phyloP scores from a whole-genome alignment of 352 stramenopile genomes.

The Globisporangium echinulatum region DNA sequence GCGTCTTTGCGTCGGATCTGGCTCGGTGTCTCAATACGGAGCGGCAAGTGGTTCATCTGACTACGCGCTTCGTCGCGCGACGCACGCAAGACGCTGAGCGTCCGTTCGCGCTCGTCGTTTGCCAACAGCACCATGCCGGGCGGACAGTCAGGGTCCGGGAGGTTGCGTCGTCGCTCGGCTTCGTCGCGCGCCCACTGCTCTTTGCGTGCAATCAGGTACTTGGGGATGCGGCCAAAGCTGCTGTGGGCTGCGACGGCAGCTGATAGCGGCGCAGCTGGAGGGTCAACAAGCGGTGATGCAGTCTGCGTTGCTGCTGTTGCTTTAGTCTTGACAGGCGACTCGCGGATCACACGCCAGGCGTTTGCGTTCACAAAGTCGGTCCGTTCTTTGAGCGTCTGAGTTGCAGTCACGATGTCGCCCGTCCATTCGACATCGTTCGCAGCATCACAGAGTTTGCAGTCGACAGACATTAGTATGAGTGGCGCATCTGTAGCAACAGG shows the following conservation, averaged over 20 bases:
- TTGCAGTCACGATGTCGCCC: too few species aligned
- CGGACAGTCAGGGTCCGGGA: constrained; percentile 80
- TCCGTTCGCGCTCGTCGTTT: constrained; percentile 74
- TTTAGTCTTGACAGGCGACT: constrained; percentile 12
- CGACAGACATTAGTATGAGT: not conserved
- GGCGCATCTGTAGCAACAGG: too few species aligned
- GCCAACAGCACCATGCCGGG: constrained; percentile 79
- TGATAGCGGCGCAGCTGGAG: not conserved
- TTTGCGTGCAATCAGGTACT: constrained; percentile 67
- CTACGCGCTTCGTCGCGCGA: constrained; percentile 50
- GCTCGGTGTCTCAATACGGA: constrained; percentile 80
- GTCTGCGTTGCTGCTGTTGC: constrained; percentile 4
- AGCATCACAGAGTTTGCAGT: too few species aligned
- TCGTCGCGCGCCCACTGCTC: constrained; percentile 82
- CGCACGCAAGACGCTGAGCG: constrained; percentile 54
- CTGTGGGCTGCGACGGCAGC: constrained; percentile 8
- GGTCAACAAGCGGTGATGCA: too few species aligned
- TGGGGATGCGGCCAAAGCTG: constrained; percentile 59
- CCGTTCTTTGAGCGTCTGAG: constrained; percentile 49
- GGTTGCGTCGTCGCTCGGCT: constrained; percentile 60
- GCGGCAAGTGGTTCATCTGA: constrained; percentile 70
- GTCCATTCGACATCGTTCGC: too few species aligned
- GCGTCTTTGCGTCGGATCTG: constrained; percentile 79
- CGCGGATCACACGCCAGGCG: constrained; percentile 71
- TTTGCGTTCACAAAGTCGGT: constrained; percentile 70